Evolutionary conservation across 1,284 basidiomycete genomes (phyloP), one percentile per base, ranked within the genome.

Genomic region (Takashimella koratensis): DNA sequence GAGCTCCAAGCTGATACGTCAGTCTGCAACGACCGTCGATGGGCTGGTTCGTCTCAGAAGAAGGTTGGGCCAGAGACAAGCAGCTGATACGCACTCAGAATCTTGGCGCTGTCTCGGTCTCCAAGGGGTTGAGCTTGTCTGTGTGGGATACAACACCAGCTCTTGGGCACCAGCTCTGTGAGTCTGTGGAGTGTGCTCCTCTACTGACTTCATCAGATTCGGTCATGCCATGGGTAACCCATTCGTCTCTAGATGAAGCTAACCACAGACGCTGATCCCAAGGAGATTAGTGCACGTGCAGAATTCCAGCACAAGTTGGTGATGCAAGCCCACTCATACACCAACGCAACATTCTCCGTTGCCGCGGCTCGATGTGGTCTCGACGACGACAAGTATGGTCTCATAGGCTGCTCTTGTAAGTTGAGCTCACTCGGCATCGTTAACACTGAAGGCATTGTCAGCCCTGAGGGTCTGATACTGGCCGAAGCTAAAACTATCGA

Each of bases 291-390:
- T 42, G 49, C 52, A 19, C 66, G 67, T 30, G 69, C 66, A 22
- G 68, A 68, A 64, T 71, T 70, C 49, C 69, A 71, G 43, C 69
- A 71, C 52, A 70, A 68, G 58, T 54, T 65, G 11, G 61, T 70
- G 10, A 58, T 69, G 19, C 69, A 71, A 46, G 58, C 63, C 2
- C 56, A 68, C 43, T 63, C 67, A 12, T 71, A 71, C 51, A 68
- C 67, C 39, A 70, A 71, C 45, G 63, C 69, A 6, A 67, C 57
- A 47, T 71, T 68, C 57, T 65, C 64, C 45, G 64, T 70, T 47
- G 64, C 67, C 11, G 42, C 67, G 2, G 69, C 63, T 1, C 59
- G 69, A 16, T 56, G 61, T 3, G 69, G 69, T 3, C 42, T 47
- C 30, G 67, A 71, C 48, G 67, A 70, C 51, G 67, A 60, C 19